A percentile compares a stretch with the other conserved stretches of the same genome.
phyloP scores from a whole-genome alignment of 2,329 filamentous ascomycete genomes.

The Xylariaceae sp. region DNA sequence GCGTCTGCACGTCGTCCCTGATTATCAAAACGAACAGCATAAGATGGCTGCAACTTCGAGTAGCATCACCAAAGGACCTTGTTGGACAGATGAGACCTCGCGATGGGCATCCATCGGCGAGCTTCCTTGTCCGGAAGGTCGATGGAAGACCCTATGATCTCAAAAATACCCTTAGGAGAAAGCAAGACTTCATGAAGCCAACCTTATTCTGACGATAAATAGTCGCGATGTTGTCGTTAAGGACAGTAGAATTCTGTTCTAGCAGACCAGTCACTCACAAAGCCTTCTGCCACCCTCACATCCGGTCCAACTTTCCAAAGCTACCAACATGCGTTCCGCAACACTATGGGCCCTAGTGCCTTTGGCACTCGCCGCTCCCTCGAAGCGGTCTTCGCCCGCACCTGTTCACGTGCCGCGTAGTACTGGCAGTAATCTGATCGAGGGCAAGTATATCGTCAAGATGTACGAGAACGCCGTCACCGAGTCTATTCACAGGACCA shows the following conservation, averaged over 20 bases:
- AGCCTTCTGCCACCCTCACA: constrained; percentile 17
- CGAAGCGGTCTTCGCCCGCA: constrained; percentile 41
- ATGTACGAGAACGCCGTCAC: constrained; percentile 47
- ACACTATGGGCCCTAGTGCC: constrained; percentile 37
- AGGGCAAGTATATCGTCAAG: constrained; percentile 55
- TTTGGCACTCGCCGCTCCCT: constrained; percentile 42
- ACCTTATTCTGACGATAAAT: constrained; percentile 36
- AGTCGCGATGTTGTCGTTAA: constrained; percentile 30
- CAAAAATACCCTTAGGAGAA: constrained; percentile 25
- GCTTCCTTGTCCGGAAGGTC: constrained; percentile 27
- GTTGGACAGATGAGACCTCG: background rate
- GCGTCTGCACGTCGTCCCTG: constrained; percentile 15
- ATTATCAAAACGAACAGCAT: background rate
- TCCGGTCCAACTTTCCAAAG: background rate
- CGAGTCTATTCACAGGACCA: constrained; percentile 42
- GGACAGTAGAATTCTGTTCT: constrained; percentile 1
- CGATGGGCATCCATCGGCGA: background rate
- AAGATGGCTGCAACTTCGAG: background rate
- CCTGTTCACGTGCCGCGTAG: constrained; percentile 40
- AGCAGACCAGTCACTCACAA: constrained; percentile 26
- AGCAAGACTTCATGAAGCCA: constrained; percentile 20
- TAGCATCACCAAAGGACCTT: background rate
- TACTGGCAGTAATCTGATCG: constrained; percentile 36
- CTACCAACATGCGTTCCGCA: constrained; percentile 37
- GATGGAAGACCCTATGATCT: background rate